Conservation (phyloP, 345 rosid species). For the Lepidium sativum region DNA sequence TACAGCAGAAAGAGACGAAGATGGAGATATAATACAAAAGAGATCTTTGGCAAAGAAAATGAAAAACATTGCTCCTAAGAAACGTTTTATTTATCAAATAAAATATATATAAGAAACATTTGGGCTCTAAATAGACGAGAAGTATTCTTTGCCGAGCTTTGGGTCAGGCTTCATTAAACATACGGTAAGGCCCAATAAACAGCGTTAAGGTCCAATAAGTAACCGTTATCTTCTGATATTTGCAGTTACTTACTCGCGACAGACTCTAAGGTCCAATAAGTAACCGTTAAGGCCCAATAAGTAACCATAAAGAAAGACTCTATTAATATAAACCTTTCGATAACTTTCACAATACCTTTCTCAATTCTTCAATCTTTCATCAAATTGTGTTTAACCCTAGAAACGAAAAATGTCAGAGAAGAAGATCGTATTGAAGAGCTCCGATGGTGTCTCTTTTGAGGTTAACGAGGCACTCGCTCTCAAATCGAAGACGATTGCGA, state of each 20-base stretch:
- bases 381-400: neutral
- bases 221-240: too few relatives aligned
- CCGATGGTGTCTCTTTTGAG: conserved; percentile 23
- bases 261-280: too few relatives aligned
- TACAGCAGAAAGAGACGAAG: too few relatives aligned
- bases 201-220: too few relatives aligned
- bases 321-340: neutral
- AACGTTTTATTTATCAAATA: too few relatives aligned
- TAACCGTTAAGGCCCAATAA: too few relatives aligned
- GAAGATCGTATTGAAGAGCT: conserved; percentile 33
- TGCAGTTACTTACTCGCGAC: neutral
- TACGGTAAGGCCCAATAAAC: conserved; percentile 54
- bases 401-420: conserved; percentile 2
- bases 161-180: conserved; percentile 93
- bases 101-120: too few relatives aligned
- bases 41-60: too few relatives aligned
- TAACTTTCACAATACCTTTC: neutral
- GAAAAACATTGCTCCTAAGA: too few relatives aligned
- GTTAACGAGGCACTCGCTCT: conserved; percentile 36
- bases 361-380: neutral
- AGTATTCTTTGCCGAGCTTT: conserved; percentile 81
- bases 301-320: too few relatives aligned
- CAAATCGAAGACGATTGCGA: conserved; percentile 38
- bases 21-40: too few relatives aligned
- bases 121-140: conserved; percentile 33